Evolutionary conservation across 2,329 filamentous ascomycete species (phyloP).

Genomic region (Botrytis fragariae): DNA sequence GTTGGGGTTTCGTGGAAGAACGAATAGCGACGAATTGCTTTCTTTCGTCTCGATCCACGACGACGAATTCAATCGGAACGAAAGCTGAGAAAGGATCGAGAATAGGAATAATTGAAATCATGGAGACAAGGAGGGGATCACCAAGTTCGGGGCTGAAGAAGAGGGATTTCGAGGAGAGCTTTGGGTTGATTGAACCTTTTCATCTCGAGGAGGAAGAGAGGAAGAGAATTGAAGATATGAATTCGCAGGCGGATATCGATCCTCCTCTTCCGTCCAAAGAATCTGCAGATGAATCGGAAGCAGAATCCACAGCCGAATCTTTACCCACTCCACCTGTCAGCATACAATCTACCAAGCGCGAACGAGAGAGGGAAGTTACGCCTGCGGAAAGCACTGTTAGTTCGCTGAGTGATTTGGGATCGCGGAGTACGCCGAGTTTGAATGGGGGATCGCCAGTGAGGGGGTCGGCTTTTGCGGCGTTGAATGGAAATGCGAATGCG

Average conservation of each 20-base stretch:
- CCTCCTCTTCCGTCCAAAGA: constrained; percentile 4
- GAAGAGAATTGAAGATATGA: neutral
- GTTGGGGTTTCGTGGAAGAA: neutral
- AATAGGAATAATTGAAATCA: neutral
- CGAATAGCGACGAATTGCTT: neutral
- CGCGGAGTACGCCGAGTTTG: constrained; percentile 25
- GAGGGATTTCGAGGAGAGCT: constrained; percentile 22
- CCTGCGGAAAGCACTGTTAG: constrained; percentile 28
- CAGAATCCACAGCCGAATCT: neutral
- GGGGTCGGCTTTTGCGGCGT: constrained; percentile 26
- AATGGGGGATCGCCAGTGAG: constrained; percentile 17
- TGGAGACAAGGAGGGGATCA: constrained; percentile 14
- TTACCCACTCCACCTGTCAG: constrained; percentile 11
- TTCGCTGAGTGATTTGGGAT: constrained; percentile 29
- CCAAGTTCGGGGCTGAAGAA: constrained; percentile 21
- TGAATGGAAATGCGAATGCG: constrained; percentile 24
- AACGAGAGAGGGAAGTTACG: constrained; percentile 21
- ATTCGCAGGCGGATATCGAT: neutral
- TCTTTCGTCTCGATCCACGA: neutral
- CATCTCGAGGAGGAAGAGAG: neutral
- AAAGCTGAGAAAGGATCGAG: neutral
- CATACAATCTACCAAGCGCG: constrained; percentile 2
- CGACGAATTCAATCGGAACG: neutral
- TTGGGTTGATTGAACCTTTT: constrained; percentile 10
- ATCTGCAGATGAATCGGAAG: neutral